These are phyloP conservation scores for Osmanthus fragrans DNA, from an alignment of 257 asterid species.

Conservation along the genomic window DNA sequence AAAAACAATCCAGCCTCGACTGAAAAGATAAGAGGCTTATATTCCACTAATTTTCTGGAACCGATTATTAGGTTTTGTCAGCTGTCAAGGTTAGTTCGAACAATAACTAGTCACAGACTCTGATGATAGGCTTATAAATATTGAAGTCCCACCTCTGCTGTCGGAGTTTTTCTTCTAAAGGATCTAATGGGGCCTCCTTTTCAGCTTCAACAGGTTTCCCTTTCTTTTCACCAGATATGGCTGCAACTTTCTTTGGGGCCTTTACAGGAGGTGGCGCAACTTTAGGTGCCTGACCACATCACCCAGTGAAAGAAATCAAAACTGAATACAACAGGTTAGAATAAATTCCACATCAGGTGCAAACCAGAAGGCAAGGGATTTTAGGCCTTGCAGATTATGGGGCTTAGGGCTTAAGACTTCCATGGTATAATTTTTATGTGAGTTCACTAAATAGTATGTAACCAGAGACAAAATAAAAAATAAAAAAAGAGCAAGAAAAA, in stretches of 20 bases:
- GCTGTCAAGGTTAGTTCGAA: background rate
- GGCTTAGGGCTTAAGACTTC: background rate
- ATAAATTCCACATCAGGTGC: background rate
- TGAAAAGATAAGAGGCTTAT: background rate
- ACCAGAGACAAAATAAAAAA: background rate
- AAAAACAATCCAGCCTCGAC: background rate
- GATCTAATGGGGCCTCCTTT: conserved; percentile 66
- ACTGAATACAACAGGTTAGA: background rate
- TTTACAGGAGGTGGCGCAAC: conserved; percentile 58
- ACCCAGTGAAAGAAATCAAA: conserved; percentile 4
- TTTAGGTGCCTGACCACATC: conserved; percentile 58
- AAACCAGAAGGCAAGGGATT: background rate
- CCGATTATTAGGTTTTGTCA: background rate
- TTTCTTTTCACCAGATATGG: conserved; percentile 61
- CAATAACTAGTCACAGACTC: background rate
- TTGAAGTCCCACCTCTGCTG: conserved; percentile 65
- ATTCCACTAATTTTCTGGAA: background rate
- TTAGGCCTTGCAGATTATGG: background rate
- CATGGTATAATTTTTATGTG: background rate
- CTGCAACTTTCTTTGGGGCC: conserved; percentile 58
- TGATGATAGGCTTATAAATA: background rate
- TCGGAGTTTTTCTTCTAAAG: conserved; percentile 83
- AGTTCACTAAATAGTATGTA: background rate
- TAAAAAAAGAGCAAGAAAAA: background rate
- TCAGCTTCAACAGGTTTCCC: conserved; percentile 53